Evolutionary conservation across 305 asterid species (phyloP), one percentile per base, ranked within the genome.

Genomic region (Fraxinus sp.): DNA sequence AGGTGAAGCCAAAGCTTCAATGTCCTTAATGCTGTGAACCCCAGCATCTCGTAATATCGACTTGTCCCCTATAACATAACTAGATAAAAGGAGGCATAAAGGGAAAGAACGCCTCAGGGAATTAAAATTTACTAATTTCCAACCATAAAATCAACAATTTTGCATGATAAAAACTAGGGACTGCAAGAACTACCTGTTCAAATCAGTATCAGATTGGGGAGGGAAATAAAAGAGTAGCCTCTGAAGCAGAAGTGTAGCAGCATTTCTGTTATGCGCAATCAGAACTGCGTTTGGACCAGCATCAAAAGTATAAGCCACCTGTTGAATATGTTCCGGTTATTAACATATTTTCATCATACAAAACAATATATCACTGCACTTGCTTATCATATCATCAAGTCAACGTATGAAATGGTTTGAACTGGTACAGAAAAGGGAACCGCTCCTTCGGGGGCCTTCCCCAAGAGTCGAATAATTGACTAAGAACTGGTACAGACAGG

Each of bases 221-320:
- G 98, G 98, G 91, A 91, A 95, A 91, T 86, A 85, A 84, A 88
- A 90, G 84, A 92, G 94, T 86, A 92, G 91, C 80, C 95, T 91
- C 85, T 93, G 93, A 74, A 92, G 94, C 82, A 92, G 87, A n/a
- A 80, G 90, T 44, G 94, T 84, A n/a, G 97, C 97, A 79, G 89
- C 83, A 82, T 89, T 91, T 88, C 97, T 89, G 87, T 95, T 86
- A 24, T 87, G 94, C 57, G 99, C 90, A 86, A 95, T 94, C 77
- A 95, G 70, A 37, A 94, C 98, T 66, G 97, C 97, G 81, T 95
- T 94, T 66, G 99, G 99, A 72, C 99, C 98, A 7, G 99, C 98
- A 81, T 94, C 99, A 49, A 90, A 94, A 80, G 97, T 94, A 82
- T 92, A 95, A 49, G 98, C 97, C 52, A 92, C 97, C 99, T 93